phyloP scores from a whole-genome alignment of 176 grass and related monocot species.

The Avena insularis region DNA sequence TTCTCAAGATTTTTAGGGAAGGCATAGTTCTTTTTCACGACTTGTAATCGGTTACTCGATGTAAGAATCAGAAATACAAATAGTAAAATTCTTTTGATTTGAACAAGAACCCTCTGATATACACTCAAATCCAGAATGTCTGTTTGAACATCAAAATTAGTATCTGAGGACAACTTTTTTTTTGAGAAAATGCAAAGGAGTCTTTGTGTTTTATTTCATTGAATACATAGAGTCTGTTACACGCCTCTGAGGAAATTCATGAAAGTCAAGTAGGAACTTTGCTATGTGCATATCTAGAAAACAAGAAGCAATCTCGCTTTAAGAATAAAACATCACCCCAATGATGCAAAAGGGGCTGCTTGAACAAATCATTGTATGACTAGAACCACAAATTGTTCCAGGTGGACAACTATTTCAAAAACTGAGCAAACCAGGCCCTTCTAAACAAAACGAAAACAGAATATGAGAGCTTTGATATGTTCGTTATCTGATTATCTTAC shows the following conservation, averaged over 20 bases:
- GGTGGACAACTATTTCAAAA: background rate
- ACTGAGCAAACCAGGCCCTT: background rate
- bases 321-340: background rate
- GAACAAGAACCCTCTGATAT: background rate
- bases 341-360: background rate
- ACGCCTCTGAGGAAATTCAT: background rate
- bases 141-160: background rate
- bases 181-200: too few relatives aligned
- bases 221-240: too few relatives aligned
- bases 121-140: background rate
- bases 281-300: slow-evolving; percentile 1
- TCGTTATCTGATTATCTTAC: slow-evolving; percentile 73
- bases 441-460: background rate
- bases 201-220: too few relatives aligned
- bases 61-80: background rate
- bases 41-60: background rate
- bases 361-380: background rate
- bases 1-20: background rate
- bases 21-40: background rate
- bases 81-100: background rate
- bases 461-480: background rate
- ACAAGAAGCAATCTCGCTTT: background rate
- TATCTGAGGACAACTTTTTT: background rate
- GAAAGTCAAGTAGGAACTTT: background rate
- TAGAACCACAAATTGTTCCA: background rate